Conservation (phyloP, 2,329 filamentous ascomycete genomes). For the Ophiostoma fasciatum region DNA sequence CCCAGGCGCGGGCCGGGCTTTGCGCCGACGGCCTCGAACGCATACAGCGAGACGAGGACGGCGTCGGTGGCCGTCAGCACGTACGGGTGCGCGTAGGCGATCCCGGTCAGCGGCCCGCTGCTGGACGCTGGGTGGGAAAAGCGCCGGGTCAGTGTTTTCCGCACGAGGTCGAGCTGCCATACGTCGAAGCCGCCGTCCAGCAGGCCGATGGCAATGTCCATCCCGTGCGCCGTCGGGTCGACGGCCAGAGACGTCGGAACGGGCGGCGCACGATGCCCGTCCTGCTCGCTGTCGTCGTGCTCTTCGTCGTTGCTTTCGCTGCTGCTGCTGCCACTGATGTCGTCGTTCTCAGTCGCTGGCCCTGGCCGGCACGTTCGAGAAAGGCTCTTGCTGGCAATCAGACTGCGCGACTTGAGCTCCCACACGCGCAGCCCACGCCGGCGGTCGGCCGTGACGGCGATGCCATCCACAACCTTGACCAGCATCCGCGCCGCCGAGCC, state of each 20-base stretch:
- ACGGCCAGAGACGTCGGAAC: conserved; percentile 51
- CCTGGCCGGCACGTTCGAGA: no score
- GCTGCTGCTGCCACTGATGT: not conserved
- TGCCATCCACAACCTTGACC: conserved; percentile 61
- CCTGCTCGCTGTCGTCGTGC: no score
- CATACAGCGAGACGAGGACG: conserved; percentile 64
- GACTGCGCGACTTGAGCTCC: conserved; percentile 49
- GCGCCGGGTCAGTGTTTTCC: conserved; percentile 26
- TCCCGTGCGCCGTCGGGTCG: conserved; percentile 32
- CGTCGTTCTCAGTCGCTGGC: no score
- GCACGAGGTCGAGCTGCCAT: conserved; percentile 41
- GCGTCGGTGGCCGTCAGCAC: conserved; percentile 62
- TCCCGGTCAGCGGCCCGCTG: conserved; percentile 50
- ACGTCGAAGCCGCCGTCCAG: conserved; percentile 55
- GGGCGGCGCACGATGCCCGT: conserved; percentile 1
- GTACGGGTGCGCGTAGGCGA: conserved; percentile 63
- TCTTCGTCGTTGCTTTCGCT: conserved; percentile 7
- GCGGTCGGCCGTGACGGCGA: conserved; percentile 63
- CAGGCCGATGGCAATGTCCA: conserved; percentile 57
- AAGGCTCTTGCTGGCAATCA: conserved; percentile 38
- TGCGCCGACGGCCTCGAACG: conserved; percentile 28
- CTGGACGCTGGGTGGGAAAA: conserved; percentile 48
- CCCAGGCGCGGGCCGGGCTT: not conserved
- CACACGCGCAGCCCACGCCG: conserved; percentile 61
- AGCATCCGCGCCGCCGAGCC: conserved; percentile 32